phyloP scores from a whole-genome alignment of 176 grass and related monocot genomes.

The Carex kokanica region DNA sequence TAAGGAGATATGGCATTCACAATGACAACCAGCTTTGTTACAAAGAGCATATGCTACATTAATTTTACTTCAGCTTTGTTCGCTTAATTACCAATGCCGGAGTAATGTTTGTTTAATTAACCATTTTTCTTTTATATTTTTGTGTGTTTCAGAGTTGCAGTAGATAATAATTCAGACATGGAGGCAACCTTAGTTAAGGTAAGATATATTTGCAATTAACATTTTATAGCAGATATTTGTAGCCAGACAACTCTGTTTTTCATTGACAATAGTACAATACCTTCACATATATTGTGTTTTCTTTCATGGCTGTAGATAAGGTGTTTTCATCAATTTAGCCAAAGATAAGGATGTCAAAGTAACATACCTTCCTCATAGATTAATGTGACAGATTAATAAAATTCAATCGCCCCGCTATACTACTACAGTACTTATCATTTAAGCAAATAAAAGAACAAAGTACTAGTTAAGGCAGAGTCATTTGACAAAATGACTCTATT shows the following conservation, averaged over 20 bases:
- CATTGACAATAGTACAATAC: not conserved
- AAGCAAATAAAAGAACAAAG: not conserved
- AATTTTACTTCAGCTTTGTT: constrained; percentile 1
- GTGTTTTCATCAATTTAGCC: not conserved
- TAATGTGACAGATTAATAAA: not conserved
- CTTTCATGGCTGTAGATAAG: not conserved
- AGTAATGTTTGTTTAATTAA: constrained; percentile 2
- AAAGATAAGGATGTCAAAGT: not conserved
- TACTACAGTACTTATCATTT: not conserved
- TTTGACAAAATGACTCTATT: not conserved
- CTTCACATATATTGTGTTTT: not conserved
- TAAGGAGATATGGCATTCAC: too few species aligned
- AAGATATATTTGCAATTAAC: constrained; percentile 23
- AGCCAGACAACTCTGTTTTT: not conserved
- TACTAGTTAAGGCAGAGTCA: not conserved
- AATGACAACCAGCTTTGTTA: too few species aligned
- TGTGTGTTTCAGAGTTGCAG: constrained; percentile 55
- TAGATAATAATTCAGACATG: constrained; percentile 77
- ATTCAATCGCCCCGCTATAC: not conserved
- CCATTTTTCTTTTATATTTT: constrained; percentile 21
- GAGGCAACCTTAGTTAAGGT: constrained; percentile 86
- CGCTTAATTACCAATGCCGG: not conserved
- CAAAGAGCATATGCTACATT: not conserved
- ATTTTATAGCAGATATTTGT: not conserved
- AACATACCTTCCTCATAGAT: not conserved